Conservation (phyloP, 495 filamentous ascomycete species). For the Penicillium coprophilum region DNA sequence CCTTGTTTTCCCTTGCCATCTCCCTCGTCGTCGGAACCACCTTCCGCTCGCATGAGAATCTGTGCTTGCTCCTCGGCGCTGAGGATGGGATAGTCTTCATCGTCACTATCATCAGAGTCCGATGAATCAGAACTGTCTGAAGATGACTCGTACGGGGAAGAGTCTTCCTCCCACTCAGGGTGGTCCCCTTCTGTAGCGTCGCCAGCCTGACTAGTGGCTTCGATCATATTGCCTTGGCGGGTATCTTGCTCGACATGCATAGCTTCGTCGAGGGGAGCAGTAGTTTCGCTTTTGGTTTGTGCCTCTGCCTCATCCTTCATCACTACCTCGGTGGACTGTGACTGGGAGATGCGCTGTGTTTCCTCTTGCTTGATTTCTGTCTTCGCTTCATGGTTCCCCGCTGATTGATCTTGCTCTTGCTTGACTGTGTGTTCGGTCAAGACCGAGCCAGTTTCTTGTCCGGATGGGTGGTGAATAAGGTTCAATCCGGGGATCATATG, state of each 20-base stretch:
- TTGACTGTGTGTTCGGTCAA: conserved; percentile 14
- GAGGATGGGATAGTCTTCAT: conserved; percentile 70
- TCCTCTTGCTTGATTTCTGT: conserved; percentile 3
- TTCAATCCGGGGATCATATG: conserved; percentile 43
- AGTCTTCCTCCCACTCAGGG: conserved; percentile 72
- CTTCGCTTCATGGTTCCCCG: background rate
- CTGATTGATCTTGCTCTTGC: conserved; percentile 7
- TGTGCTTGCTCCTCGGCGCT: conserved; percentile 75
- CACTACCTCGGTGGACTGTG: background rate
- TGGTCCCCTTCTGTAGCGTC: conserved; percentile 58
- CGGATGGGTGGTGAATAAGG: conserved; percentile 32
- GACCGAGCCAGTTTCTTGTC: conserved; percentile 14
- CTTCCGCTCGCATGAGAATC: conserved; percentile 75
- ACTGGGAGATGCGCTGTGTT: background rate
- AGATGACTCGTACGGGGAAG: conserved; percentile 59
- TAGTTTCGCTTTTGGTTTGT: conserved; percentile 2
- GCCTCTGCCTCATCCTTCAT: conserved; percentile 13
- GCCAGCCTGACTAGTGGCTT: conserved; percentile 9
- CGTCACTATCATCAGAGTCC: conserved; percentile 61
- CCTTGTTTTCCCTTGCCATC: conserved; percentile 48
- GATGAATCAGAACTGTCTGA: conserved; percentile 53
- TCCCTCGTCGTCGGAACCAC: conserved; percentile 70
- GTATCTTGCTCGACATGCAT: conserved; percentile 37
- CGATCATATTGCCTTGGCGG: conserved; percentile 11
- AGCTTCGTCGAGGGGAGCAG: conserved; percentile 19